Evolutionary conservation across 768 basidiomycete species (phyloP).

Genomic region (Tulasnella sp.): DNA sequence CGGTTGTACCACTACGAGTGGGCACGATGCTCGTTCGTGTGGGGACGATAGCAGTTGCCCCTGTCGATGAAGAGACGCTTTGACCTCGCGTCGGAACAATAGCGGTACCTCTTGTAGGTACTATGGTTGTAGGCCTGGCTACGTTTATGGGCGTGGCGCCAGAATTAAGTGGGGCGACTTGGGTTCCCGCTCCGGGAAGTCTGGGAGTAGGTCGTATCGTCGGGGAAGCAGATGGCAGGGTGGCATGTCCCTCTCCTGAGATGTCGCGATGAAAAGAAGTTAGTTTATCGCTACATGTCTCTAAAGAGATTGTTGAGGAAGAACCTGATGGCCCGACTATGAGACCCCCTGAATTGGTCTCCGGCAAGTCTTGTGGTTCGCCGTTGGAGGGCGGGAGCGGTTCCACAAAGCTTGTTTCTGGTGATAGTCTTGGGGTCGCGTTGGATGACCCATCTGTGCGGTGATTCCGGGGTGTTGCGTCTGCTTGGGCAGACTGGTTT

Average conservation of each 20-base stretch:
- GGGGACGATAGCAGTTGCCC: neutral
- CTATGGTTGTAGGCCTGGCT: neutral
- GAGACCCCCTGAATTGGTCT: neutral
- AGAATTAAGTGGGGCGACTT: neutral
- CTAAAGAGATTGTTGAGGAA: neutral
- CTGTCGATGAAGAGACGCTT: neutral
- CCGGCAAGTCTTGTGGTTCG: neutral
- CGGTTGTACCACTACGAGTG: neutral
- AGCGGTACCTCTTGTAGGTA: constrained; percentile 2
- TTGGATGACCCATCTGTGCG: neutral
- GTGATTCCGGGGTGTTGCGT: neutral
- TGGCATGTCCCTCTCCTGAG: neutral
- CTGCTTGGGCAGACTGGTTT: neutral
- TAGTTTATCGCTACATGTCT: neutral
- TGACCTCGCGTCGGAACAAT: neutral
- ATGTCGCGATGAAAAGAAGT: neutral
- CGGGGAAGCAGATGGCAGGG: neutral
- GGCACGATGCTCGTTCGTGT: neutral
- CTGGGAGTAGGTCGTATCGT: neutral
- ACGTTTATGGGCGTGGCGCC: neutral
- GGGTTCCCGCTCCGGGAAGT: neutral
- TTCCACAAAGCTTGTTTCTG: neutral
- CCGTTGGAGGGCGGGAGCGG: neutral
- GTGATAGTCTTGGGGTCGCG: constrained; percentile 1
- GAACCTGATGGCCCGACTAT: neutral